Base-by-base conservation (phyloP, 2,329 filamentous ascomycete genomes). In the Stachybotrys echinatus region DNA sequence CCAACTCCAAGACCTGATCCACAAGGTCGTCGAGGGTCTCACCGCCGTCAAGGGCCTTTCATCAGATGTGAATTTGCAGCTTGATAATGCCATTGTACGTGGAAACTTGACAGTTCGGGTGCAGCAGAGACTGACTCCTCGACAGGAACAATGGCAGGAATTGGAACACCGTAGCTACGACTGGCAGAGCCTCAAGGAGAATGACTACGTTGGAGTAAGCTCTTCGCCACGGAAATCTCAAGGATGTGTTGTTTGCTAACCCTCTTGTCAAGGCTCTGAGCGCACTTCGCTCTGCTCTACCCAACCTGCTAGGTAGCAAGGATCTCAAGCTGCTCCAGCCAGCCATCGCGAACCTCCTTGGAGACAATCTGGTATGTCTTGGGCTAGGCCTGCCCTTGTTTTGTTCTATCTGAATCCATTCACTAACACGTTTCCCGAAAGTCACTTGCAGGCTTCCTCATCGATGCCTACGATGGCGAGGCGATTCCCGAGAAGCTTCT, bases 1-100 rank as follows among this genome's bases (percentile, higher is more conserved):
- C 27, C 22, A 45, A 23, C 42, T 51, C 20, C 19, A 23, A 18
- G 27, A 45, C 23, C 45, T 51, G n/a, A 23, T 48, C 19, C 21
- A 18, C 17, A 38, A 37, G 39, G 45, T 51, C 27, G 19, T 45
- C 45, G 14, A 44, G 23, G 27, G n/a, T 19, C 45, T 42, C 19
- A 20, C 23, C 19, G 18, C 38, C 18, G 39, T 51, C 17, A 22
- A 21, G 38, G 14, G 20, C 23, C 12, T 49, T 31, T 45, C 42
- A 3, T 27, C 42, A 19, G 5, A 38, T 4, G 6, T 34, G 18
- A 4, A 7, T 12, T n/a, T 17, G 12, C 42, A 44, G 20, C 39
- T 45, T 38, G 31, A 45, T 22, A n/a, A 45, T 14, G 42, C 48
- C 10, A 49, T 49, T 39, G 48, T 49, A 45, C 14, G 48, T 40